These are phyloP conservation scores for Monilinia fructicola DNA, from an alignment of 2,329 filamentous ascomycete genomes.

Conservation along the genomic window DNA sequence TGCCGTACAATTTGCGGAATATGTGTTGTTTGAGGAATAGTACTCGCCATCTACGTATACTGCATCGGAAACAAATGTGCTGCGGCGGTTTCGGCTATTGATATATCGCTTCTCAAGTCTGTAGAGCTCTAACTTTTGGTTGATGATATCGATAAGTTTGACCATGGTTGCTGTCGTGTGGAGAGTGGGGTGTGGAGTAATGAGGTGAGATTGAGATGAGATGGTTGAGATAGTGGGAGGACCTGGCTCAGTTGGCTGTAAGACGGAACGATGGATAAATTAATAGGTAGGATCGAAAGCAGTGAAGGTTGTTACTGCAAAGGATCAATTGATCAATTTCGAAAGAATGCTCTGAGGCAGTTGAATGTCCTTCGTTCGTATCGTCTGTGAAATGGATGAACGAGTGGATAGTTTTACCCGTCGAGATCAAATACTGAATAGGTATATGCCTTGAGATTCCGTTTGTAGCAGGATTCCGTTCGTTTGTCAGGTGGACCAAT, in stretches of 20 bases:
- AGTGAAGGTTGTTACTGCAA: background rate
- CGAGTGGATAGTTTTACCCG: background rate
- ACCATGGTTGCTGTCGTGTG: constrained; percentile 30
- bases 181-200: constrained; percentile 1
- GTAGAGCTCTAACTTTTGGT: constrained; percentile 81
- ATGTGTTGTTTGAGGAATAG: constrained; percentile 29
- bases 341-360: background rate
- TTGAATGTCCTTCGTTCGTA: background rate
- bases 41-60: constrained; percentile 96
- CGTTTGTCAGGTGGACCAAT: background rate
- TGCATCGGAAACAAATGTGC: constrained; percentile 83
- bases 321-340: background rate
- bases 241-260: background rate
- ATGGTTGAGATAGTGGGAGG: constrained; percentile 1
- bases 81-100: constrained; percentile 79
- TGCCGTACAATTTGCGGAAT: constrained; percentile 19
- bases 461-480: background rate
- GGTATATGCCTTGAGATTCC: background rate
- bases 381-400: background rate
- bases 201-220: constrained; percentile 1
- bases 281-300: background rate
- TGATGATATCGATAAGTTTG: constrained; percentile 58
- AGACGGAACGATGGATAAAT: background rate
- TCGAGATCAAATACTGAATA: background rate
- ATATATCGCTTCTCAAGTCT: constrained; percentile 95